A percentile compares a stretch with the other conserved stretches of the same genome.
These are phyloP conservation scores for Moringa oleifera DNA, from an alignment of 345 rosid species.

Conservation along the genomic window DNA sequence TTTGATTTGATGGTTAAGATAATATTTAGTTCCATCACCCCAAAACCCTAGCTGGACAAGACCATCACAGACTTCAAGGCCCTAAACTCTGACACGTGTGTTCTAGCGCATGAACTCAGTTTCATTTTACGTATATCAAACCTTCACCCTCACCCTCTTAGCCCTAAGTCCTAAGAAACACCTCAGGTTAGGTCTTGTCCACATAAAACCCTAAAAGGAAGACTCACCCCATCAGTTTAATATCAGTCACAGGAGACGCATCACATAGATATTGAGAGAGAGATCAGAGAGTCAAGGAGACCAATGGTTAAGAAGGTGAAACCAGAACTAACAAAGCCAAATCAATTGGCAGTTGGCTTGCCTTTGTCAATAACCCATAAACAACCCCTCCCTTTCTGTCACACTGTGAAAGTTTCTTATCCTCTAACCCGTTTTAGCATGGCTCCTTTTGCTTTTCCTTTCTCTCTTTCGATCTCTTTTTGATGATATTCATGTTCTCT, in stretches of 20 bases:
- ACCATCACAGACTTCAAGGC: not conserved
- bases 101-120: not conserved
- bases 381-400: constrained; percentile 42
- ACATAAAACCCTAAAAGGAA: constrained; percentile 4
- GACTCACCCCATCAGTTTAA: not conserved
- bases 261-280: not conserved
- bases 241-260: not conserved
- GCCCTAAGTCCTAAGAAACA: no score
- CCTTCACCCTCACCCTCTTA: not conserved
- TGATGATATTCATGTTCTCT: no score
- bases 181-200: no score
- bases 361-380: constrained; percentile 38
- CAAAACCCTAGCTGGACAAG: constrained; percentile 3
- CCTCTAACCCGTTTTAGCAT: constrained; percentile 43
- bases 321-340: constrained; percentile 11
- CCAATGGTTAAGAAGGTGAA: constrained; percentile 39
- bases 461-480: constrained; percentile 11
- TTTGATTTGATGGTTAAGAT: constrained; percentile 21
- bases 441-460: constrained; percentile 14
- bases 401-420: constrained; percentile 43
- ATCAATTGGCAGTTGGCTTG: constrained; percentile 33
- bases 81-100: constrained; percentile 9
- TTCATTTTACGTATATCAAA: constrained; percentile 4
- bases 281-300: constrained; percentile 7
- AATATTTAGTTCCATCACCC: constrained; percentile 11